Evolutionary conservation across 768 basidiomycete species (phyloP).

Genomic region (Scleroderma citrinum): DNA sequence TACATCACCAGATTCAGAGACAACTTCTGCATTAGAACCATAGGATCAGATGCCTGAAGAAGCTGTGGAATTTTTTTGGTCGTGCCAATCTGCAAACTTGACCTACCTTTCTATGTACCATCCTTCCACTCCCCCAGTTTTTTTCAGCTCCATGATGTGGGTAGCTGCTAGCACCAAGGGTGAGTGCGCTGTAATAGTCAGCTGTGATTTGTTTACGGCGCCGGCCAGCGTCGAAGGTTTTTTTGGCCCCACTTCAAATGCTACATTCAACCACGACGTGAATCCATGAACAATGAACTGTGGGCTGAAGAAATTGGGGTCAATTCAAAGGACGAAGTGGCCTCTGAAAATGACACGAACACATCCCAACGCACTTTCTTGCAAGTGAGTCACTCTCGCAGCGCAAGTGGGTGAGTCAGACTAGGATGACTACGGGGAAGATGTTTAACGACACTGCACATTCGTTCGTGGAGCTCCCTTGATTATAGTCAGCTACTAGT

Average conservation of each 20-base stretch:
- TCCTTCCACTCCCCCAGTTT: constrained; percentile 75
- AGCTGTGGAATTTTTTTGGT: constrained; percentile 43
- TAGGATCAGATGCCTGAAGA: constrained; percentile 46
- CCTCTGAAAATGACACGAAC: constrained; percentile 35
- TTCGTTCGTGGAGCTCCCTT: too few relatives aligned
- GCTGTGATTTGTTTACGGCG: constrained; percentile 61
- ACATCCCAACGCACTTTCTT: too few relatives aligned
- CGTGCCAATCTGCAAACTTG: constrained; percentile 65
- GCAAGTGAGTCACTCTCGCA: too few relatives aligned
- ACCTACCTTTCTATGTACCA: constrained; percentile 71
- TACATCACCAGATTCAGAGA: constrained; percentile 39
- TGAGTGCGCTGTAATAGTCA: constrained; percentile 73
- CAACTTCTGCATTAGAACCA: constrained; percentile 45
- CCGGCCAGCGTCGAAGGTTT: constrained; percentile 58
- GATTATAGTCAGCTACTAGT: too few relatives aligned
- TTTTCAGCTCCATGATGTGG: constrained; percentile 68
- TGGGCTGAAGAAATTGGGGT: constrained; percentile 62
- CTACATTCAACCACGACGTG: constrained; percentile 13
- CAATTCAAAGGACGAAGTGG: constrained; percentile 43
- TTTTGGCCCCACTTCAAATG: constrained; percentile 38
- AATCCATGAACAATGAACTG: constrained; percentile 84
- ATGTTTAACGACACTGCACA: too few relatives aligned
- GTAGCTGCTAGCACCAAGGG: constrained; percentile 57
- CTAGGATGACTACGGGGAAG: too few relatives aligned
- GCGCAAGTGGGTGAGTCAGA: too few relatives aligned